A percentile compares a stretch with the other conserved stretches of the same genome.
phyloP scores from a whole-genome alignment of 2,329 filamentous ascomycete genomes.

The Coniella lustricola region DNA sequence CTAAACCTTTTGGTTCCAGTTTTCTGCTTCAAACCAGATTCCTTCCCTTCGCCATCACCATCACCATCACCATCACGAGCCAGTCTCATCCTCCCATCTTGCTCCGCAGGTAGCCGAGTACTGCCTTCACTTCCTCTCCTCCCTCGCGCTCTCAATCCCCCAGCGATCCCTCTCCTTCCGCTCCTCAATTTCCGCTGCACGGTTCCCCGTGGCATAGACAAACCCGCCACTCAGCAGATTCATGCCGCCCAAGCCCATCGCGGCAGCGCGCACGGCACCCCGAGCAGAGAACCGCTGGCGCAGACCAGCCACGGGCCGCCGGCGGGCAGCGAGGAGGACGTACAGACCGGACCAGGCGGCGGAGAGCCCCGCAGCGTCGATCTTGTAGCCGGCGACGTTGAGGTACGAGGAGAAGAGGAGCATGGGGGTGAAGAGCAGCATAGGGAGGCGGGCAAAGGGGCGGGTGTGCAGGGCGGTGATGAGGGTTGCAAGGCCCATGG shows the following conservation, averaged over 20 bases:
- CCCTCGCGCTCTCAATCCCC: conserved; percentile 28
- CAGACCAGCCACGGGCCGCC: conserved; percentile 27
- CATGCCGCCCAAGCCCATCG: conserved; percentile 40
- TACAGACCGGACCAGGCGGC: conserved; percentile 53
- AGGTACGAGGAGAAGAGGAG: conserved; percentile 52
- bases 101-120: not conserved
- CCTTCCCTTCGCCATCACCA: too few relatives aligned
- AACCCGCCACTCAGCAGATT: conserved; percentile 45
- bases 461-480: conserved; percentile 49
- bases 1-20: too few relatives aligned
- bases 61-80: not conserved
- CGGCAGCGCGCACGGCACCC: conserved; percentile 42
- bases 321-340: conserved; percentile 45
- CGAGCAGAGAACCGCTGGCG: conserved; percentile 35
- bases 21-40: too few relatives aligned
- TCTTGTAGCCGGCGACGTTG: conserved; percentile 52
- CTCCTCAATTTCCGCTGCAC: conserved; percentile 41
- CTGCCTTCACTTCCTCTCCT: not conserved
- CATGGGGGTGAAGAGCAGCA: conserved; percentile 40
- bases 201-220: conserved; percentile 45
- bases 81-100: not conserved
- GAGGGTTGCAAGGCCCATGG: conserved; percentile 49
- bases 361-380: conserved; percentile 48
- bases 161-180: conserved; percentile 45
- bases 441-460: conserved; percentile 43